phyloP scores from a whole-genome alignment of 768 basidiomycete species.

The Paxillus rubicundulus region DNA sequence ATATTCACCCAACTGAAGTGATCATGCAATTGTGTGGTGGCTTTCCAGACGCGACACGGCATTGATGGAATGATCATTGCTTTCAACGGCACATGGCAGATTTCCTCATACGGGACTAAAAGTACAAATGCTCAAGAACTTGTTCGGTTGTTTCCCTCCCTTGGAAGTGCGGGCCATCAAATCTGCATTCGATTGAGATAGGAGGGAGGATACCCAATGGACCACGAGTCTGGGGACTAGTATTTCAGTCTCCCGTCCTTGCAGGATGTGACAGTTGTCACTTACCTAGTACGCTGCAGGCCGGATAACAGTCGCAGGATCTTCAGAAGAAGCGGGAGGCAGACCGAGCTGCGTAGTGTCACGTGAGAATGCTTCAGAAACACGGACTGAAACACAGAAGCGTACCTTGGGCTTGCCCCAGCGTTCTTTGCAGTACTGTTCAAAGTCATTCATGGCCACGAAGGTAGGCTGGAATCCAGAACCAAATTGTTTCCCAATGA shows the following conservation, averaged over 20 bases:
- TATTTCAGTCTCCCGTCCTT: background rate
- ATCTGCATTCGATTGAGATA: background rate
- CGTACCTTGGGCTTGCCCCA: background rate
- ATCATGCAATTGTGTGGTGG: no score
- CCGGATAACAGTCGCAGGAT: background rate
- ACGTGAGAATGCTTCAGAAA: background rate
- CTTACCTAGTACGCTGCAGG: background rate
- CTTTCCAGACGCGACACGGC: no score
- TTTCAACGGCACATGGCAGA: no score
- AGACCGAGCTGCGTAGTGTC: background rate
- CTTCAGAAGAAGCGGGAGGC: background rate
- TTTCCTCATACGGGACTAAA: no score
- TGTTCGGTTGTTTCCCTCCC: no score
- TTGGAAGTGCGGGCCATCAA: background rate
- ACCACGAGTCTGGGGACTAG: background rate
- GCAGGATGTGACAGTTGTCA: background rate
- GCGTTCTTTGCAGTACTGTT: background rate
- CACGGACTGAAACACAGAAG: background rate
- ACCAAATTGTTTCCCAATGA: background rate
- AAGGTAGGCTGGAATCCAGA: background rate
- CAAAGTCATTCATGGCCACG: slow-evolving; percentile 1
- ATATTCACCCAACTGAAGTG: no score
- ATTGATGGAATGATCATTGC: no score
- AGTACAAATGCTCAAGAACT: no score
- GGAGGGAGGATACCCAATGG: background rate